Percentiles rank a stretch among this genome's conserved stretches.
Conservation (phyloP, 768 basidiomycete genomes). For the Macrolepiota dolichaula region DNA sequence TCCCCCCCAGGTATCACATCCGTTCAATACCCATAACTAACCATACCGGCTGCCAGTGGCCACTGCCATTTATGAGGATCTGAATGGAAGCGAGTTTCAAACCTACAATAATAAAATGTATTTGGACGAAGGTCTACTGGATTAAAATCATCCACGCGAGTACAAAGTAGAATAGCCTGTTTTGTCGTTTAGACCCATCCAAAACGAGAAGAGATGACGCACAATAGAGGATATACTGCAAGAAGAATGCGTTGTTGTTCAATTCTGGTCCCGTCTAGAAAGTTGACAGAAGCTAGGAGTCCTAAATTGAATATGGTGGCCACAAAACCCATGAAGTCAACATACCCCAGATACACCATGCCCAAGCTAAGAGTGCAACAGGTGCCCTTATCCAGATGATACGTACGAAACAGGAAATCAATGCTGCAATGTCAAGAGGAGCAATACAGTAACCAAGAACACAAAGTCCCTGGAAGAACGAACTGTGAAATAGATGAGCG, state of each 20-base stretch:
- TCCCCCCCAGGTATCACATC: too few species aligned
- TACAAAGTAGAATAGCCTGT: slow-evolving; percentile 88
- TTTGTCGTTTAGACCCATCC: slow-evolving; percentile 4
- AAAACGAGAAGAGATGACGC: slow-evolving; percentile 26
- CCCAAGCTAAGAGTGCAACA: slow-evolving; percentile 83
- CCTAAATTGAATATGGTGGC: neutral
- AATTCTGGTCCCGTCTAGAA: slow-evolving; percentile 92
- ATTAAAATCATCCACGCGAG: slow-evolving; percentile 97
- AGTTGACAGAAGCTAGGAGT: slow-evolving; percentile 81
- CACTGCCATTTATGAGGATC: too few species aligned
- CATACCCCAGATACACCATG: slow-evolving; percentile 96
- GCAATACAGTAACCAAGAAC: slow-evolving; percentile 95
- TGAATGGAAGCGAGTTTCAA: neutral
- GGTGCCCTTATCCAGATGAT: slow-evolving; percentile 86
- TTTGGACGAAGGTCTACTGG: slow-evolving; percentile 41
- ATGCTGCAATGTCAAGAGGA: slow-evolving; percentile 86
- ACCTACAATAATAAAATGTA: neutral
- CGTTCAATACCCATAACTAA: too few species aligned
- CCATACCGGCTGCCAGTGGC: too few species aligned
- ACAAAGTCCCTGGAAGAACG: slow-evolving; percentile 95
- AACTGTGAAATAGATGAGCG: slow-evolving; percentile 37
- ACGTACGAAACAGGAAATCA: slow-evolving; percentile 82
- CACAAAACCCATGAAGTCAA: neutral
- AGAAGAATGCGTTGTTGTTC: slow-evolving; percentile 86
- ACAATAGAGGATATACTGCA: slow-evolving; percentile 96